A percentile compares a stretch with the other conserved stretches of the same genome.
Evolutionary conservation across 2,329 filamentous ascomycete genomes (phyloP).

Genomic region (Byssochlamys sp.): DNA sequence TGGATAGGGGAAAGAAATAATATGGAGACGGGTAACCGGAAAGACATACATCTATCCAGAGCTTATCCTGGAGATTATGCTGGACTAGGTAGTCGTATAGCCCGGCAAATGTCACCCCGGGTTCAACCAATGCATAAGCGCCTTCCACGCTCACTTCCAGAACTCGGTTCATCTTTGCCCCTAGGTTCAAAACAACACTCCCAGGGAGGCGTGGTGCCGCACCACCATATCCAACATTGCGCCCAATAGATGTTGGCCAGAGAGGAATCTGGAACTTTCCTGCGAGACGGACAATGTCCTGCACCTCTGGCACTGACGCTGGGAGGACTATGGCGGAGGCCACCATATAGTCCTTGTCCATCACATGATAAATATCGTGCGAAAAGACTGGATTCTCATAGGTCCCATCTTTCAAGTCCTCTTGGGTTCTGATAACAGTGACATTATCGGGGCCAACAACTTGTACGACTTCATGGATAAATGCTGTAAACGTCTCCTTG

Average conservation of each 20-base stretch:
- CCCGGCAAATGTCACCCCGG: constrained; percentile 46
- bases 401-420: constrained; percentile 8
- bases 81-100: constrained; percentile 43
- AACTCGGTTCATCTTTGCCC: constrained; percentile 43
- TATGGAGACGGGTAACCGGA: constrained; percentile 23
- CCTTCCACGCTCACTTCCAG: constrained; percentile 43
- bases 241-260: constrained; percentile 29
- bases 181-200: constrained; percentile 38
- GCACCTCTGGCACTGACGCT: constrained; percentile 7
- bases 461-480: not conserved
- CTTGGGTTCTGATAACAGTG: not conserved
- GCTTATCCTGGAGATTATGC: constrained; percentile 27
- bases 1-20: not conserved
- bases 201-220: constrained; percentile 39
- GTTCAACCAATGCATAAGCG: constrained; percentile 45
- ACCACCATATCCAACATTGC: constrained; percentile 45
- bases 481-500: not conserved
- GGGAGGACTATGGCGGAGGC: constrained; percentile 32
- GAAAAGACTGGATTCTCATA: constrained; percentile 27
- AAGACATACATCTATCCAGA: constrained; percentile 23
- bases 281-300: constrained; percentile 13
- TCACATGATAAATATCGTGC: constrained; percentile 32
- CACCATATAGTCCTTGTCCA: constrained; percentile 37
- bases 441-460: not conserved
- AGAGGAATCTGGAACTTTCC: constrained; percentile 25